phyloP scores from a whole-genome alignment of 2,329 filamentous ascomycete species.

The Pyricularia sp. region DNA sequence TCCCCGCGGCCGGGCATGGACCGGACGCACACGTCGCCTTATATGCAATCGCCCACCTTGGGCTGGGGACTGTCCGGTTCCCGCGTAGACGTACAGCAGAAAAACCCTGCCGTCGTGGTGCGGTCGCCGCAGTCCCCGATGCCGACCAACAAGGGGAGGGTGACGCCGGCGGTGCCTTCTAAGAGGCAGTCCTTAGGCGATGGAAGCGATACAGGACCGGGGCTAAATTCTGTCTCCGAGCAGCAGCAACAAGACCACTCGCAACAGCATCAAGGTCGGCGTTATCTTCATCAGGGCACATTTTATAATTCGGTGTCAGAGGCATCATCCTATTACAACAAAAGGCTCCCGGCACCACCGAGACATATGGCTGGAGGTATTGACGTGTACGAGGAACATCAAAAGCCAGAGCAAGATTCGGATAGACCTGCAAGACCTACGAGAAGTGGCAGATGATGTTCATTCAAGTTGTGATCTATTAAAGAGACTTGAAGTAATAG shows the following conservation, averaged over 20 bases:
- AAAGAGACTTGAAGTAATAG: too few relatives aligned
- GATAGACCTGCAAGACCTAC: too few relatives aligned
- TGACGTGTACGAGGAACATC: too few relatives aligned
- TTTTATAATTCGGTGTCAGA: not conserved
- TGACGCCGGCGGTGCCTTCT: not conserved
- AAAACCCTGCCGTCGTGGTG: not conserved
- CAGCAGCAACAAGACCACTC: not conserved
- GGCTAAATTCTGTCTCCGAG: not conserved
- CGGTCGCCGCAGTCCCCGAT: not conserved
- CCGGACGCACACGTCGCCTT: not conserved
- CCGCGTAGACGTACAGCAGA: not conserved
- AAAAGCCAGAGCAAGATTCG: too few relatives aligned
- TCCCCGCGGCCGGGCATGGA: not conserved
- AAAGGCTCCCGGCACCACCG: too few relatives aligned
- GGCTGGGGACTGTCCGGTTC: too few relatives aligned
- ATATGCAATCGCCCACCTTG: not conserved
- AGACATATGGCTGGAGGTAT: too few relatives aligned
- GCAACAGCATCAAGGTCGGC: not conserved
- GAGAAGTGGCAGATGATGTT: too few relatives aligned
- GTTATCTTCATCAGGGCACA: too few relatives aligned
- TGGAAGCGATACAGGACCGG: not conserved
- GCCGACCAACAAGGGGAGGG: not conserved
- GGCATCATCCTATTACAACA: too few relatives aligned
- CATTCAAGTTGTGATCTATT: too few relatives aligned
- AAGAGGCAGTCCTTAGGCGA: not conserved